Base-by-base conservation (phyloP, 306 rosid genomes). In the Quercus ilex region DNA sequence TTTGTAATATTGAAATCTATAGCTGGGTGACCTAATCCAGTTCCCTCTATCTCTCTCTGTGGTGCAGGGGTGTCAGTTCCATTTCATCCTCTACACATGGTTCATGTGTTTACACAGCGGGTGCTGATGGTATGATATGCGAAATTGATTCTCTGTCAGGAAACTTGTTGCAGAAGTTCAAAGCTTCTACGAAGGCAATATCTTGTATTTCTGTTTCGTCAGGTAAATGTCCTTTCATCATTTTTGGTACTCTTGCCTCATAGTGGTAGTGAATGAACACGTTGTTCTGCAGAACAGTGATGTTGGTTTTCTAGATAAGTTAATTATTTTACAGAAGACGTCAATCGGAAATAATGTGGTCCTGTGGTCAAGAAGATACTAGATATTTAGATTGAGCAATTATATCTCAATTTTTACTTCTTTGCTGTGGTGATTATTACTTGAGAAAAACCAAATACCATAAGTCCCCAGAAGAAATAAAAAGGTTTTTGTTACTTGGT, bases 41-140 rank as follows among this genome's bases (percentile, higher is more conserved):
- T 23, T 72, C 23, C 30, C 31, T 76, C 23, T 76, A 23, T 63
- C 55, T 77, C 17, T 88, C 70, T 43, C 71, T 83, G 57, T 31
- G 56, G 33, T 85, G 88, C 91, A 95, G 99, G 83, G 96, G 98
- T 73, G 98, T 90, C 73, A 84, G 86, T 78, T 87, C 97, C 74
- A 83, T 93, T 80, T 92, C 98, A 20, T 91, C 90, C 80, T 72
- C 92, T 9, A 86, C 86, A 56, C 81, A 83, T 21, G 91, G 76
- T 49, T 88, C 93, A 2, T 77, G 77, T 65, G 69, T 90, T 74
- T 93, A 89, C 79, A 87, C 98, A 3, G 94, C 94, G 1, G 99
- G 98, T 80, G 88, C 85, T 15, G 98, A 93, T 88, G 99, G 99
- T 76, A 90, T 90, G 92, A 63, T 91, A 70, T 93, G 96, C 30